phyloP scores from a whole-genome alignment of 2,329 filamentous ascomycete genomes.

The Paracoccidioides lutzii region DNA sequence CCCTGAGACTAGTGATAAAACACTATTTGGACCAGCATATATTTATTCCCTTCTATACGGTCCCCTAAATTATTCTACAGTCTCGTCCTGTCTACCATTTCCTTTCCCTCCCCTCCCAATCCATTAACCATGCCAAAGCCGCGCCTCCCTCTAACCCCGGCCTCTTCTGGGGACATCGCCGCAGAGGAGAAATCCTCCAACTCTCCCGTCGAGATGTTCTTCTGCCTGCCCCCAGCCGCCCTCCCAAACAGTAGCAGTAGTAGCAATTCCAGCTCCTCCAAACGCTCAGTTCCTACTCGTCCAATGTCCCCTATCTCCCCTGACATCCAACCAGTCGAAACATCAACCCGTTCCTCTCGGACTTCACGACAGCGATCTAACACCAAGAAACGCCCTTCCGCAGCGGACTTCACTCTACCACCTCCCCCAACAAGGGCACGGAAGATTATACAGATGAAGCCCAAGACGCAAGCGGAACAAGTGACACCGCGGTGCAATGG shows the following conservation, averaged over 20 bases:
- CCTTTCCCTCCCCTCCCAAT: background rate
- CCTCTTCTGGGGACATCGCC: conserved; percentile 66
- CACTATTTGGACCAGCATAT: background rate
- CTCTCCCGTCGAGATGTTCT: conserved; percentile 47
- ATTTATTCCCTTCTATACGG: background rate
- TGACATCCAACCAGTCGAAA: conserved; percentile 18
- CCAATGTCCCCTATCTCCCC: conserved; percentile 35
- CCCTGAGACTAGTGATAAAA: too few relatives aligned
- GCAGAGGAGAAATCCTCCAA: conserved; percentile 26
- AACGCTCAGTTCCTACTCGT: conserved; percentile 24
- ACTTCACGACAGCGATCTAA: conserved; percentile 20
- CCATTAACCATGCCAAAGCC: conserved; percentile 49
- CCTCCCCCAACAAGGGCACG: conserved; percentile 83
- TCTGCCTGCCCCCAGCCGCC: conserved; percentile 66
- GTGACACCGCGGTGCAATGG: conserved; percentile 15
- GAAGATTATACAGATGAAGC: conserved; percentile 99
- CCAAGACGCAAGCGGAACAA: conserved; percentile 30
- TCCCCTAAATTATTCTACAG: background rate
- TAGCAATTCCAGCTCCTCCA: background rate
- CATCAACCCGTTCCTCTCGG: background rate
- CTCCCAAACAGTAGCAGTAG: conserved; percentile 28
- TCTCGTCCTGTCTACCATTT: conserved; percentile 6
- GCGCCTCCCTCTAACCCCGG: conserved; percentile 59
- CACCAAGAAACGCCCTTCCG: conserved; percentile 25
- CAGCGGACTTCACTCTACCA: conserved; percentile 58